Conservation (phyloP, 2,329 filamentous ascomycete species). For the Nakataea oryzae region DNA sequence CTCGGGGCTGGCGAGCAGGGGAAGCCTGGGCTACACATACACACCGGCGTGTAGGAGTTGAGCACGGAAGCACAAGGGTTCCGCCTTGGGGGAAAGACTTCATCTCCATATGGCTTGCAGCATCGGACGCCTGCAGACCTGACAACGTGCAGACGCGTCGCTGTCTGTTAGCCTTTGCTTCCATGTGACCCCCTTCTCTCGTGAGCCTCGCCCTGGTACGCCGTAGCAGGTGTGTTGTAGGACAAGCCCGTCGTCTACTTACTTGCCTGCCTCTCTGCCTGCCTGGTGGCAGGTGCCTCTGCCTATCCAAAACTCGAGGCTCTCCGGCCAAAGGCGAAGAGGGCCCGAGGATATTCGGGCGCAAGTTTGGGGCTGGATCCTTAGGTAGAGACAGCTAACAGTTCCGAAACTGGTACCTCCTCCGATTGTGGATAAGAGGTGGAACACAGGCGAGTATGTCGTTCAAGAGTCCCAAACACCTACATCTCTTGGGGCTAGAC, state of each 20-base stretch:
- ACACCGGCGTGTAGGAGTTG: background rate
- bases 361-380: background rate
- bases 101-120: background rate
- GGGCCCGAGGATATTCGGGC: background rate
- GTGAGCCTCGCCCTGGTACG: background rate
- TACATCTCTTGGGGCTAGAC: no score
- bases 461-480: no score
- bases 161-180: background rate
- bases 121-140: background rate
- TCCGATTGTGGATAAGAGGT: no score
- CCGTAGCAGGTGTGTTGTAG: background rate
- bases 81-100: background rate
- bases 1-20: background rate
- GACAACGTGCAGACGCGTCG: background rate
- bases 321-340: background rate
- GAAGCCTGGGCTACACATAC: background rate
- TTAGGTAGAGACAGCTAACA: background rate
- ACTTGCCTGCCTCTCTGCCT: background rate
- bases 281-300: background rate
- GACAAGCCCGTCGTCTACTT: background rate
- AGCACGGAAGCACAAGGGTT: background rate
- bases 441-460: no score
- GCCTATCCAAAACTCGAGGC: background rate
- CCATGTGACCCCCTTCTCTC: background rate
- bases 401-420: no score